Percentiles rank a stretch among this genome's conserved stretches.
These are phyloP conservation scores for Kuraishia cidri DNA, from an alignment of 805 yeast species.

Conservation along the genomic window DNA sequence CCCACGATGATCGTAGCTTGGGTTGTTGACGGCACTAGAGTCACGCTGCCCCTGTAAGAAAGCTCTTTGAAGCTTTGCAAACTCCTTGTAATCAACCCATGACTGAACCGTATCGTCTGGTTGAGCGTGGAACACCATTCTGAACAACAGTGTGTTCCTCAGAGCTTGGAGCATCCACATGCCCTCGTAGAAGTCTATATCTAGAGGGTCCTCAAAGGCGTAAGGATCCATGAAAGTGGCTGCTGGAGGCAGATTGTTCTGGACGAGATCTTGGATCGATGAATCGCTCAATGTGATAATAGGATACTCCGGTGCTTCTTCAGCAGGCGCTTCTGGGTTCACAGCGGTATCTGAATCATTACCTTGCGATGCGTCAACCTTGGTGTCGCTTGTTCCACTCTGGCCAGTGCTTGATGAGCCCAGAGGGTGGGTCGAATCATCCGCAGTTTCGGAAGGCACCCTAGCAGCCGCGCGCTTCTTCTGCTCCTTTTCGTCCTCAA, in stretches of 20 bases:
- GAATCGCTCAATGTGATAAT: slow-evolving; percentile 29
- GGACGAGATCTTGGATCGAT: slow-evolving; percentile 30
- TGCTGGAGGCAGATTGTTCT: slow-evolving; percentile 23
- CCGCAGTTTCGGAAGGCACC: not conserved
- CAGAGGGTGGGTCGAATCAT: not conserved
- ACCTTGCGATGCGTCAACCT: not conserved
- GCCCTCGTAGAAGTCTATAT: slow-evolving; percentile 76
- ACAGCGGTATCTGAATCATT: not conserved
- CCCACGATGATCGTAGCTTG: too few species aligned
- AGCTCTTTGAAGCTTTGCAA: slow-evolving; percentile 48
- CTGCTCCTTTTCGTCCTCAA: slow-evolving; percentile 27
- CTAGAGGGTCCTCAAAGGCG: slow-evolving; percentile 79
- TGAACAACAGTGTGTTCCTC: slow-evolving; percentile 71
- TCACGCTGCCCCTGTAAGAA: too few species aligned
- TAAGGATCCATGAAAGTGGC: slow-evolving; percentile 72
- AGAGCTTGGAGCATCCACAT: slow-evolving; percentile 78
- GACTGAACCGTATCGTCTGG: slow-evolving; percentile 88
- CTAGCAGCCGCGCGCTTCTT: slow-evolving; percentile 22
- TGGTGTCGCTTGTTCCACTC: not conserved
- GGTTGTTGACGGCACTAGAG: too few species aligned
- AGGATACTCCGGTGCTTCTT: not conserved
- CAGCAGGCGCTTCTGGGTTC: not conserved
- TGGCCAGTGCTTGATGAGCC: not conserved
- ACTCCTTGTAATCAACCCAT: slow-evolving; percentile 85
- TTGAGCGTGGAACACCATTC: slow-evolving; percentile 85